Percentiles rank a stretch among this genome's conserved stretches.
These are phyloP conservation scores for Mucor sp. DNA, from an alignment of 371 early-diverging fungal species.

Conservation along the genomic window DNA sequence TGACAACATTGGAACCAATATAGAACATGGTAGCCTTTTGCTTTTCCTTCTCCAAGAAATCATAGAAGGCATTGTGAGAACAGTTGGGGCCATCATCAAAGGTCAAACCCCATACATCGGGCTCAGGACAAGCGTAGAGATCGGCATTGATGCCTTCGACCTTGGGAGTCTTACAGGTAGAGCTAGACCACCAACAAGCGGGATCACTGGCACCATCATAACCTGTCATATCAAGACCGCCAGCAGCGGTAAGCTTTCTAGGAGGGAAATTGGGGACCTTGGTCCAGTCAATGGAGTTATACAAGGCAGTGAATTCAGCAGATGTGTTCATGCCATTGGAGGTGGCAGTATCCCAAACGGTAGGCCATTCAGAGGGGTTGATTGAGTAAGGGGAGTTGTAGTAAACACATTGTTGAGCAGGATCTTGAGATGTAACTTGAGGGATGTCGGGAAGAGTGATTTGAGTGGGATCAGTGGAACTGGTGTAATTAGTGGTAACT, in stretches of 20 bases:
- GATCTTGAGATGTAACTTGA: conserved; percentile 37
- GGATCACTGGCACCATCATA: conserved; percentile 39
- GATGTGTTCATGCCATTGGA: conserved; percentile 42
- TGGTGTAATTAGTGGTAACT: conserved; percentile 27
- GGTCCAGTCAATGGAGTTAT: conserved; percentile 44
- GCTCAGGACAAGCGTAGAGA: conserved; percentile 41
- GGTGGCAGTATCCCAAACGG: conserved; percentile 40
- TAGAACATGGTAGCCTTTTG: conserved; percentile 52
- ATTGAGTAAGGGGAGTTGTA: conserved; percentile 24
- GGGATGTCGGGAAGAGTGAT: conserved; percentile 37
- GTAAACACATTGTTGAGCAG: conserved; percentile 33
- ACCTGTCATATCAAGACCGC: conserved; percentile 34
- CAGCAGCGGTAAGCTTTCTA: conserved; percentile 21
- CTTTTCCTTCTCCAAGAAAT: conserved; percentile 34
- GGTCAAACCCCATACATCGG: conserved; percentile 46
- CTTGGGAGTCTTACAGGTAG: conserved; percentile 38
- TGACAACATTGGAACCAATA: conserved; percentile 49
- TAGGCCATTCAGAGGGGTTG: conserved; percentile 34
- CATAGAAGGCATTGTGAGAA: conserved; percentile 50
- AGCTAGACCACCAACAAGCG: conserved; percentile 48
- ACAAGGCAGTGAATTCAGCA: conserved; percentile 37
- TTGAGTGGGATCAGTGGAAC: conserved; percentile 32
- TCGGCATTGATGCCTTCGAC: conserved; percentile 32
- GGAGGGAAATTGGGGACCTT: conserved; percentile 36
- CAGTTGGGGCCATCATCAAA: conserved; percentile 53